Evolutionary conservation across 371 early-diverging fungal genomes (phyloP).

Genomic region (Mucor velutinosus): DNA sequence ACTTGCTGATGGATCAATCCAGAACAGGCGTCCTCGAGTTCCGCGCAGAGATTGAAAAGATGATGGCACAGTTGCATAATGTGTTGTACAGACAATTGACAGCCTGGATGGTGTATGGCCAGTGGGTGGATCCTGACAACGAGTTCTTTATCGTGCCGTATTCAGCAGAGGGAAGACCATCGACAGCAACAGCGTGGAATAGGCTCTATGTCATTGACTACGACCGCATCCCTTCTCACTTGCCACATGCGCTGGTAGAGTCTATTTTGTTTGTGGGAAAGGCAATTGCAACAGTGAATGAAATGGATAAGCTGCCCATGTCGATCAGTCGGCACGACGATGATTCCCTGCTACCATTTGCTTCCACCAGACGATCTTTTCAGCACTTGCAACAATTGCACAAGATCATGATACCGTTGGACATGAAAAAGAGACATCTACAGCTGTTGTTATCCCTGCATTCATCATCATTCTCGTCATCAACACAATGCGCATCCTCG

Average conservation of each 20-base stretch:
- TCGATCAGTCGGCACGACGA: neutral
- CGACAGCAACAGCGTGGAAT: constrained; percentile 44
- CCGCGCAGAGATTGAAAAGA: constrained; percentile 51
- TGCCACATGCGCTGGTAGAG: constrained; percentile 55
- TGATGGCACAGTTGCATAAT: constrained; percentile 55
- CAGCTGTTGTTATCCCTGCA: constrained; percentile 33
- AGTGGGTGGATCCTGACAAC: constrained; percentile 57
- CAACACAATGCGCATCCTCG: neutral
- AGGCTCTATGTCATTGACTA: constrained; percentile 54
- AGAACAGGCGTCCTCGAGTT: constrained; percentile 62
- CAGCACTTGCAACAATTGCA: constrained; percentile 5
- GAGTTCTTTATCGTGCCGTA: constrained; percentile 71
- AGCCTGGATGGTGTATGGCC: constrained; percentile 77
- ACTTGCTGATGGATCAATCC: constrained; percentile 58
- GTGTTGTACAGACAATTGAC: constrained; percentile 71
- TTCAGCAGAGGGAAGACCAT: neutral
- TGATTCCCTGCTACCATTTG: neutral
- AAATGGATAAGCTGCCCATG: constrained; percentile 18
- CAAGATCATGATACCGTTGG: constrained; percentile 43
- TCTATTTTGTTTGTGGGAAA: constrained; percentile 78
- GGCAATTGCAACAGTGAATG: constrained; percentile 63
- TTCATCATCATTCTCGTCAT: constrained; percentile 17
- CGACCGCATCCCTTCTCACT: constrained; percentile 53
- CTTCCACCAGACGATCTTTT: neutral
- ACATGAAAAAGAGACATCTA: constrained; percentile 47